Base-by-base conservation (phyloP, 306 rosid genomes). In the Quercus dentata region DNA sequence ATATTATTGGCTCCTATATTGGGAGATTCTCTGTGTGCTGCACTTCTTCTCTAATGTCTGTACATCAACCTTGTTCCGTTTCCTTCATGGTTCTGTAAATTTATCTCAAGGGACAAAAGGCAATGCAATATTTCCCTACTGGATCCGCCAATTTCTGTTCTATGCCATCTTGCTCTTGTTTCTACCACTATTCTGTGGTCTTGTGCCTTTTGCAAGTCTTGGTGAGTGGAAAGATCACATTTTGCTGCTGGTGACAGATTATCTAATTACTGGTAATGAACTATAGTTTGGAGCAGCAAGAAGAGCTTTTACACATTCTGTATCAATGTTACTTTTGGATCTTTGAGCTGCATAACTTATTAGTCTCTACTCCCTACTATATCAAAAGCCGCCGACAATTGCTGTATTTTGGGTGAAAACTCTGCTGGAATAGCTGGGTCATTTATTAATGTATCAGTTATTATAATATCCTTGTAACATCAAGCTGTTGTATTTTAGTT, bases 131-230 rank as follows among this genome's bases (percentile, higher is more conserved):
- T 35, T 91, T 23, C 88, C 82, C 11, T 86, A 88, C 70, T 88
- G 99, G 96, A 69, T 91, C 68, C 91, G 99, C 57, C 76, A 85
- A 7, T 30, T 56, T 75, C 8, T 81, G 76, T 93, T 91, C 86
- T 89, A 86, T 44, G 51, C 78, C 11, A 27, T 59, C 44, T 20
- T 88, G 78, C 88, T 89, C 6, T 25, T 87, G 61, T 52, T 89
- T 85, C 91, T 91, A 46, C 99, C 99, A 15, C 38, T 91, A 73
- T 61, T 70, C 4, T 93, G 99, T 62, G 99, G 99, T 61, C 93
- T 91, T 49, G 4, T 82, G 77, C 99, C 99, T 62, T 95, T 95
- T 82, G 98, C 98, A 21, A 87, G 91, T 85, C 55, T 85, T 23
- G 85, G 59, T 62, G 91, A 87, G 65, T 95, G 97, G 99, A 93